Conservation (phyloP, 306 rosid genomes). For the Ochetophila trinervis region DNA sequence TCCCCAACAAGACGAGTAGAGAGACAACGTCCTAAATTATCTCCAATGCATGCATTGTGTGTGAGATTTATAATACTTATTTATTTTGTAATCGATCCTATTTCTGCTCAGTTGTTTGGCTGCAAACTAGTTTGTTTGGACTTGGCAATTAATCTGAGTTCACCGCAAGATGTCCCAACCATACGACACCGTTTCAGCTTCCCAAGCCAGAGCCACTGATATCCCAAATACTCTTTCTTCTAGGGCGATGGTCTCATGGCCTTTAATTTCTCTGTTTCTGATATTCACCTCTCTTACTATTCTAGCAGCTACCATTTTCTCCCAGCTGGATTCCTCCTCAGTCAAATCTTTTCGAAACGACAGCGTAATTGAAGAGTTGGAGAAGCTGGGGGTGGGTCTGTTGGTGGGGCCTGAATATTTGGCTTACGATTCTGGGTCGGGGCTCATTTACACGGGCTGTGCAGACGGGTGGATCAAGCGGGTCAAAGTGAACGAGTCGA, state of each 20-base stretch:
- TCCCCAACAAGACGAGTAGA: no score
- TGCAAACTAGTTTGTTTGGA: no score
- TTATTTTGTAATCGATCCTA: no score
- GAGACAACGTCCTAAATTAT: no score
- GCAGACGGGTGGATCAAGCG: conserved; percentile 73
- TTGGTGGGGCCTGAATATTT: conserved; percentile 52
- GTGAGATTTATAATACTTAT: no score
- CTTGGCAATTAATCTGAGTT: no score
- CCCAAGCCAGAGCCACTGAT: neutral
- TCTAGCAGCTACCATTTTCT: conserved; percentile 22
- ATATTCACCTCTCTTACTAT: neutral
- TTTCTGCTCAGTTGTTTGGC: no score
- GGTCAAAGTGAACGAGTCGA: conserved; percentile 46
- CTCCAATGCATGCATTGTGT: no score
- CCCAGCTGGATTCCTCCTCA: conserved; percentile 44
- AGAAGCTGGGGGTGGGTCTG: conserved; percentile 32
- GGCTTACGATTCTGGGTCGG: conserved; percentile 30
- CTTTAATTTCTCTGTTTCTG: neutral
- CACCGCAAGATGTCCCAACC: conserved; percentile 19
- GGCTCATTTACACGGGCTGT: conserved; percentile 65
- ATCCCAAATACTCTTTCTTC: neutral
- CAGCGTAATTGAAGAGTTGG: conserved; percentile 33
- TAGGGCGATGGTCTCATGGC: neutral
- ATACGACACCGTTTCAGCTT: neutral
- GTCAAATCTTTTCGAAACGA: conserved; percentile 19